Percentiles rank a stretch among this genome's conserved stretches.
phyloP scores from a whole-genome alignment of 2,329 filamentous ascomycete species.

The Aspergillus sp. region DNA sequence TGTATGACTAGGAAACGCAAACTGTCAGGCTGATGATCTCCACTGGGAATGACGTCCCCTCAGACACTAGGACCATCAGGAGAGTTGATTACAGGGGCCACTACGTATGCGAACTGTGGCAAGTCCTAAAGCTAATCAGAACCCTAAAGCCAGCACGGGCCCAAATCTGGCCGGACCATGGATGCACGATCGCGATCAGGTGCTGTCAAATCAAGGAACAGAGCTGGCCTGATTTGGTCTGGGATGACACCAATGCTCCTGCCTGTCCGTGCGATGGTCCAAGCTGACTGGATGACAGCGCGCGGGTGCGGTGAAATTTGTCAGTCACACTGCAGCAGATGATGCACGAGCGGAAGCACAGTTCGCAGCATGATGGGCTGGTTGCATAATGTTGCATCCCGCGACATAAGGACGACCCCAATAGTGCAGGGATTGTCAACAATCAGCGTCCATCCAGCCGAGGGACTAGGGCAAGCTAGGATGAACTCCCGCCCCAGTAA shows the following conservation, averaged over 20 bases:
- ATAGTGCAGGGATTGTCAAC: not conserved
- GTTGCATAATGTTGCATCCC: slow-evolving; percentile 2
- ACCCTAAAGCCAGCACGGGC: slow-evolving; percentile 4
- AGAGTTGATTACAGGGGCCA: not conserved
- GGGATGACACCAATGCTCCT: not conserved
- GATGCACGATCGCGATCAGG: not conserved
- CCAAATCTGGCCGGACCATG: not conserved
- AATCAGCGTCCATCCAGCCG: not conserved
- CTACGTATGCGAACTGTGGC: not conserved
- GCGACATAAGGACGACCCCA: not conserved
- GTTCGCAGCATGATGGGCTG: slow-evolving; percentile 3
- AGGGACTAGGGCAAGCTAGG: not conserved
- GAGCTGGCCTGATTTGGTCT: not conserved
- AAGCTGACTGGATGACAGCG: not conserved
- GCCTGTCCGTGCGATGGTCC: not conserved
- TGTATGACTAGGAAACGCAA: not conserved
- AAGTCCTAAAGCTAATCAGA: not conserved
- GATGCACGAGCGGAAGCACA: slow-evolving; percentile 9
- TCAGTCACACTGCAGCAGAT: slow-evolving; percentile 7
- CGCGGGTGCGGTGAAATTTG: not conserved
- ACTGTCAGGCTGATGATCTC: not conserved
- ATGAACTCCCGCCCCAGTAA: not conserved
- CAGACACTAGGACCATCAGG: not conserved
- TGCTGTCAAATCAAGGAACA: not conserved
- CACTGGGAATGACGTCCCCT: not conserved